Base-by-base conservation (phyloP, 495 filamentous ascomycete genomes). In the Opeltia flavorubescens region DNA sequence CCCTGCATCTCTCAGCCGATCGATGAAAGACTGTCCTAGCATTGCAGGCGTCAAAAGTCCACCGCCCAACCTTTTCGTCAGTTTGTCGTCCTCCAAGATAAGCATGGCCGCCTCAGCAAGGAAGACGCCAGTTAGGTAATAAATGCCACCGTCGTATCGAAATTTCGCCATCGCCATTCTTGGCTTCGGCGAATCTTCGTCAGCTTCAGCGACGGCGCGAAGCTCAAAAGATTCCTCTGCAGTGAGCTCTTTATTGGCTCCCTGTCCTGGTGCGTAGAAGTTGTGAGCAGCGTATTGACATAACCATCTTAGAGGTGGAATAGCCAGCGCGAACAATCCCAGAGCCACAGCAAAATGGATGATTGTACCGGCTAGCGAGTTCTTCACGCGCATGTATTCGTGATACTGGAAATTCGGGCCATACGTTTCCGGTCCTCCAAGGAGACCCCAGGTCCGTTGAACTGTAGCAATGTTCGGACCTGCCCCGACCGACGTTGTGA, bases 1-100 rank as follows among this genome's bases (percentile, higher is more conserved):
- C 1, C 55, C 55, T 41, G 50, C 72, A 41, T 70, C 67, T 12
- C 75, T 67, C 49, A 89, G 58, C 34, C 83, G 72, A 55, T 91
- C 80, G 47, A 91, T 70, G 55, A 76, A 88, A 25, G 69, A 67
- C 60, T 88, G 81, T 0, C 87, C 87, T 30, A 95, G 62, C 31
- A 76, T 83, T n/a, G 85, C 83, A n/a, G 87, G 72, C 1, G 87
- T 95, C 17, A 87, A 77, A 21, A 93, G 66, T 8, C 85, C 85
- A 21, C 84, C 80, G 0, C 71, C 66, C 1, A 84, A 67, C 17
- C 74, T 65, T 45, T 67, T 73, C 9, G 72, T 59, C 20, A 71
- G 70, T 27, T 76, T 56, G 41, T 78, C 76, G 26, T 84, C 74
- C 21, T 77, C 65, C 13, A 93, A 66, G 26, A 94, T 64, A 3